Evolutionary conservation across 257 asterid species (phyloP).

Genomic region (Parsonsia alboflavescens): DNA sequence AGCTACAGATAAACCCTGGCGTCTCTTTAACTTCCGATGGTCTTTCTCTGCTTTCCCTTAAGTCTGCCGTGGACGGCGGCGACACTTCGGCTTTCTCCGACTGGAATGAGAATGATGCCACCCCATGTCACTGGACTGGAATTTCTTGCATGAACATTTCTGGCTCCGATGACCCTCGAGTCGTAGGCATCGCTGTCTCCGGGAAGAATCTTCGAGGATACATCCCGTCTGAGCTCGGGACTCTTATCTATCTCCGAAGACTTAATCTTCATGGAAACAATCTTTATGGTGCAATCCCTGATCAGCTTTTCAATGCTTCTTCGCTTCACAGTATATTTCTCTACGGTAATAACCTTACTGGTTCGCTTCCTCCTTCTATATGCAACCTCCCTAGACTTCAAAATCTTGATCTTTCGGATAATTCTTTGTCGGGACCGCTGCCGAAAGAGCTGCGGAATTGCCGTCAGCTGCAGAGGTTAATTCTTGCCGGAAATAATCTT

Average conservation of each 20-base stretch:
- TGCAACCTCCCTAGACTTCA: slow-evolving; percentile 76
- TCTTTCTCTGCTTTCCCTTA: slow-evolving; percentile 65
- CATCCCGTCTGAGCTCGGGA: slow-evolving; percentile 90
- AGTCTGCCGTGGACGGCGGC: slow-evolving; percentile 61
- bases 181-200: slow-evolving; percentile 62
- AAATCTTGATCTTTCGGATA: slow-evolving; percentile 65
- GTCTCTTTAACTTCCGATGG: slow-evolving; percentile 57
- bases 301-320: slow-evolving; percentile 73
- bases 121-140: slow-evolving; percentile 90
- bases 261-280: slow-evolving; percentile 76
- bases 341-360: slow-evolving; percentile 74
- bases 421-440: slow-evolving; percentile 64
- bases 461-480: slow-evolving; percentile 68
- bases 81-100: slow-evolving; percentile 45
- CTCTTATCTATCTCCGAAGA: slow-evolving; percentile 69
- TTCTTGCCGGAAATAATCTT: slow-evolving; percentile 54
- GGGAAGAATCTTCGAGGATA: slow-evolving; percentile 72
- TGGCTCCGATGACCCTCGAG: slow-evolving; percentile 57
- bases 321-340: slow-evolving; percentile 81
- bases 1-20: slow-evolving; percentile 13
- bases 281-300: slow-evolving; percentile 79
- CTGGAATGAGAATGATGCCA: slow-evolving; percentile 71
- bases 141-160: slow-evolving; percentile 75
- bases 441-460: slow-evolving; percentile 66
- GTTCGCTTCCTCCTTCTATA: slow-evolving; percentile 61